A percentile compares a stretch with the other conserved stretches of the same genome.
Conservation (phyloP, 1,284 basidiomycete genomes). For the Cutaneotrichosporon sp. region DNA sequence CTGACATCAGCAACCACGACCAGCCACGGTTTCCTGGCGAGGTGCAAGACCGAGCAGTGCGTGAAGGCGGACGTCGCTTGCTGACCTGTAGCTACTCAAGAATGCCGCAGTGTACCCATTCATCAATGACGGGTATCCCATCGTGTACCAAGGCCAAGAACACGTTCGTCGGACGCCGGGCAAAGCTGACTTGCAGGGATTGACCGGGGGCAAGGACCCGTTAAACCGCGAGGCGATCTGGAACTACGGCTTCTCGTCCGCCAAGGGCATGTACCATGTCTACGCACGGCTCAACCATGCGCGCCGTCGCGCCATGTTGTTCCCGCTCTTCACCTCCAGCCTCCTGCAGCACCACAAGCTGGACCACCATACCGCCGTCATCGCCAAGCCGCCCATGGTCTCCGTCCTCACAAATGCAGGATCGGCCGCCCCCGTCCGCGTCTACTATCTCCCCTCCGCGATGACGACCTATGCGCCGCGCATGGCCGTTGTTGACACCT, state of each 20-base stretch:
- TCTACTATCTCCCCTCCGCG: conserved; percentile 26
- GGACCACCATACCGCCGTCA: conserved; percentile 52
- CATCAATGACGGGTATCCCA: conserved; percentile 55
- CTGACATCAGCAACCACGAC: conserved; percentile 47
- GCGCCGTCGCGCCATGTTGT: conserved; percentile 57
- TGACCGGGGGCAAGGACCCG: conserved; percentile 51
- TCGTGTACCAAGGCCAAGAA: conserved; percentile 58
- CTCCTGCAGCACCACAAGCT: conserved; percentile 52
- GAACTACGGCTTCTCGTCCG: conserved; percentile 49
- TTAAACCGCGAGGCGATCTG: conserved; percentile 48
- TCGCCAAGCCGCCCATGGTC: conserved; percentile 63
- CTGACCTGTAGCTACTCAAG: conserved; percentile 38
- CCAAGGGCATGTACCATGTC: conserved; percentile 53
- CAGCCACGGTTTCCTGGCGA: conserved; percentile 46
- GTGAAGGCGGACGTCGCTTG: background rate
- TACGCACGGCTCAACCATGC: conserved; percentile 59
- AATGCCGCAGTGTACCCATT: conserved; percentile 52
- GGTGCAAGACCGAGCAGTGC: conserved; percentile 34
- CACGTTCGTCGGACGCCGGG: conserved; percentile 26
- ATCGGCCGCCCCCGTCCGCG: conserved; percentile 42
- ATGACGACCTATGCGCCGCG: conserved; percentile 51
- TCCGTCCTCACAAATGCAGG: conserved; percentile 64
- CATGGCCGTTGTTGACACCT: conserved; percentile 59
- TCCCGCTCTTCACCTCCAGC: conserved; percentile 55
- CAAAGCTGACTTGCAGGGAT: conserved; percentile 46